These are phyloP conservation scores for Elsinoe necatrix DNA, from an alignment of 2,329 filamentous ascomycete species.

Conservation along the genomic window DNA sequence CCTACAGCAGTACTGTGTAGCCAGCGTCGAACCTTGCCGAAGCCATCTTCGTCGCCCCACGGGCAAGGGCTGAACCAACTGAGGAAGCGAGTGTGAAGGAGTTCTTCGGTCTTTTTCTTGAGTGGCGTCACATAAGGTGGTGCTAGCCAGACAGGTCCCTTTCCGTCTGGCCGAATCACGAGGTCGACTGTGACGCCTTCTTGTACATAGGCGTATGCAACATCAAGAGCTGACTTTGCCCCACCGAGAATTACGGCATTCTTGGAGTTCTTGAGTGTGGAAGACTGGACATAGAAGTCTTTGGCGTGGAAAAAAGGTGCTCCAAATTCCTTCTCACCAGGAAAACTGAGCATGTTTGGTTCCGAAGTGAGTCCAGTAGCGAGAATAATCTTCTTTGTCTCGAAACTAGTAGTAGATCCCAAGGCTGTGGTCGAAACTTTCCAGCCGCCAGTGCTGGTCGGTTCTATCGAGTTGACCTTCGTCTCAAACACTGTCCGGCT, in stretches of 20 bases:
- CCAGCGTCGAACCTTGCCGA: slow-evolving; percentile 45
- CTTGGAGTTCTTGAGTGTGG: slow-evolving; percentile 31
- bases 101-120: slow-evolving; percentile 59
- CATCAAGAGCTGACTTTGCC: slow-evolving; percentile 57
- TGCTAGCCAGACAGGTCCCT: slow-evolving; percentile 53
- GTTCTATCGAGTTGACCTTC: slow-evolving; percentile 42
- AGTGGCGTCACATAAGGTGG: slow-evolving; percentile 57
- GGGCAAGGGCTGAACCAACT: slow-evolving; percentile 69
- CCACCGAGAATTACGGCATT: slow-evolving; percentile 50
- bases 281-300: slow-evolving; percentile 39
- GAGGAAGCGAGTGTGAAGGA: slow-evolving; percentile 58
- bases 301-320: slow-evolving; percentile 51
- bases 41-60: slow-evolving; percentile 59
- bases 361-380: slow-evolving; percentile 54
- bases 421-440: slow-evolving; percentile 12
- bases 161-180: slow-evolving; percentile 51
- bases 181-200: slow-evolving; percentile 47
- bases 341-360: slow-evolving; percentile 46
- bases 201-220: slow-evolving; percentile 49
- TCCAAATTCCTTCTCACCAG: slow-evolving; percentile 43
- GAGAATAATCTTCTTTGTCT: slow-evolving; percentile 47
- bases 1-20: slow-evolving; percentile 52
- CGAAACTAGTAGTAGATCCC: neutral
- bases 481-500: slow-evolving; percentile 44
- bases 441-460: slow-evolving; percentile 24